Conservation (phyloP, 208 protist species). For the Acanthamoeba castellanii region DNA sequence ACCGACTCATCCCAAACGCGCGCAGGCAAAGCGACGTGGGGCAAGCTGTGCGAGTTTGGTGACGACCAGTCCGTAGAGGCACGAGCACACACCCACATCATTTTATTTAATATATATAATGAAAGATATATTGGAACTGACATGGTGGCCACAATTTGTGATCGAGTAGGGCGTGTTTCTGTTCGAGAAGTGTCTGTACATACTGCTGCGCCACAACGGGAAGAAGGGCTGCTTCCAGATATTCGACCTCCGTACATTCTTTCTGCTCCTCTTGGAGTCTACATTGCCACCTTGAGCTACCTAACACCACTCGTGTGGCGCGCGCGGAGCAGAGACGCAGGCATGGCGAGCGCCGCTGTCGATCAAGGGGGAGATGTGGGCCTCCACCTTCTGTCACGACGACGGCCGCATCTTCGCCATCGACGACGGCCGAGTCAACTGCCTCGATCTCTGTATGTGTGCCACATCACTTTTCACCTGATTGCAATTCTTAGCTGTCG, state of each 20-base stretch:
- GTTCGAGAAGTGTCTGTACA: not conserved
- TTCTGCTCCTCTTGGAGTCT: not conserved
- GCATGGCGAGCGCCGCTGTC: not conserved
- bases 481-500: not conserved
- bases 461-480: not conserved
- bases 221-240: conserved; percentile 53
- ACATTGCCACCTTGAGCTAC: not conserved
- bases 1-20: no score
- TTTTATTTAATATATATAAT: no score
- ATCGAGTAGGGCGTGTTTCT: conserved; percentile 1
- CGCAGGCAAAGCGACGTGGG: not conserved
- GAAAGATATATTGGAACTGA: no score
- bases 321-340: not conserved
- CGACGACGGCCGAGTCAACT: conserved; percentile 8
- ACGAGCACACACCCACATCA: not conserved
- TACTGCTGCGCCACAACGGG: conserved; percentile 17
- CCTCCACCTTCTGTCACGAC: conserved; percentile 26
- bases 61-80: not conserved
- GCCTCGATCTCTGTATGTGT: conserved; percentile 18
- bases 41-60: not conserved
- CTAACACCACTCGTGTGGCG: not conserved
- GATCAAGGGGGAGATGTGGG: conserved; percentile 38
- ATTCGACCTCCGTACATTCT: not conserved
- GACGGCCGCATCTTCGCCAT: conserved; percentile 18
- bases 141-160: not conserved